Base-by-base conservation (phyloP, 148 eudicot genomes). In the Amaranthus cruentus region DNA sequence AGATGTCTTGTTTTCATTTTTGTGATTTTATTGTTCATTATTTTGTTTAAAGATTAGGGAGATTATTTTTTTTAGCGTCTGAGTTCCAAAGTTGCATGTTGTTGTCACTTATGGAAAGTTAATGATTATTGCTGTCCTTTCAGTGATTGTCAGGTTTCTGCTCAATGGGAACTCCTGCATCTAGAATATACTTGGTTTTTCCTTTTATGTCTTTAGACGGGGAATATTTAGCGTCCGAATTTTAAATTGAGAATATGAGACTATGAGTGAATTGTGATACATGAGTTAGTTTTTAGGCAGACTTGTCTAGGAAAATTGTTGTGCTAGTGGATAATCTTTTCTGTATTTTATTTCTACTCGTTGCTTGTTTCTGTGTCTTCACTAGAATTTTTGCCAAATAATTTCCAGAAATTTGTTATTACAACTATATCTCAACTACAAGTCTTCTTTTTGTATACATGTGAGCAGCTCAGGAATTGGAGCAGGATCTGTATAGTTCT, bases 391-490 rank as follows among this genome's bases (percentile, higher is more conserved):
- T n/a, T 42, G 3, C 9, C 14, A 55, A 53, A 28, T 28, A 28
- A 28, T 1, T 28, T 28, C 53, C 58, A 47, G 7, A 2, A 14
- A 10, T 67, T 58, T 12, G 8, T 12, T 59, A 56, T 46, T 21
- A 9, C 28, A 11, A 55, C 7, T 50, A 3, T 48, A 50, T 58
- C 70, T 63, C 42, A 7, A 46, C 48, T 15, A 21, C 47, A 21
- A 51, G 51, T 50, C 58, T 64, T 65, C 47, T 0, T 13, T 64
- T 65, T 57, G 12, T 79, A 44, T 59, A 18, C 60, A 13, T 73
- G 75, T 82, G 69, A 80, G 81, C 93, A 95, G 98, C 97, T 81
- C 97, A 90, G 87, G 98, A 95, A 58, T 85, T 91, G 88, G 97
- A 88, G 84, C 88, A 95, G 81, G 97, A 91, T 83, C 72, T 91